phyloP scores from a whole-genome alignment of 2,329 filamentous ascomycete species.

The Alternaria atra region DNA sequence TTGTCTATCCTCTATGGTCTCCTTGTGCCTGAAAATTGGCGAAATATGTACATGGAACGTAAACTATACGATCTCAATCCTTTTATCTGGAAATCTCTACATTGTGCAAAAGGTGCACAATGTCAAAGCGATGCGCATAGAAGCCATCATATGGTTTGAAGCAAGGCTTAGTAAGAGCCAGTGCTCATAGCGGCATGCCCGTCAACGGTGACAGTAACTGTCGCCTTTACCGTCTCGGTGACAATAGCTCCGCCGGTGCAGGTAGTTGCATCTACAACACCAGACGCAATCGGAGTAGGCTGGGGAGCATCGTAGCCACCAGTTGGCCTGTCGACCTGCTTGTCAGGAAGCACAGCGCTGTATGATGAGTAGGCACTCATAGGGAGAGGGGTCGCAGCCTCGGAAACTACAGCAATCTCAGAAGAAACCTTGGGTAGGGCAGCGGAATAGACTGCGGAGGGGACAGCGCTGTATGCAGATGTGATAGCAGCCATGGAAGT shows the following conservation, averaged over 20 bases:
- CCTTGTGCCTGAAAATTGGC: neutral
- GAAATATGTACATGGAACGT: slow-evolving; percentile 17
- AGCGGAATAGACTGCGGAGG: slow-evolving; percentile 6
- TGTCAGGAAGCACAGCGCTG: slow-evolving; percentile 24
- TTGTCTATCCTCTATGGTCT: neutral
- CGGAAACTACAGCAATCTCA: neutral
- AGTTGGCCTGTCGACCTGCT: slow-evolving; percentile 9
- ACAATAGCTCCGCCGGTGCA: slow-evolving; percentile 22
- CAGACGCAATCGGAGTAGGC: slow-evolving; percentile 8
- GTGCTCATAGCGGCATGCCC: slow-evolving; percentile 6
- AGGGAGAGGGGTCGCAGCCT: slow-evolving; percentile 15
- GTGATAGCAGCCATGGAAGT: slow-evolving; percentile 10
- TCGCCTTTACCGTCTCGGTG: slow-evolving; percentile 35
- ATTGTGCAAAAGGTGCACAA: accelerated
- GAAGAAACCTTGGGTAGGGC: neutral
- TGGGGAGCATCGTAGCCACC: slow-evolving; percentile 8
- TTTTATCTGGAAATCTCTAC: neutral
- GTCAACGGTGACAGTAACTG: slow-evolving; percentile 36
- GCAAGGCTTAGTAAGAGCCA: slow-evolving; percentile 9
- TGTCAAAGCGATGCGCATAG: neutral
- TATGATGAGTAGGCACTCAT: slow-evolving; percentile 8
- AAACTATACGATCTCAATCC: neutral
- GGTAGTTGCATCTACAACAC: slow-evolving; percentile 14
- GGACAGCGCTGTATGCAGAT: neutral
- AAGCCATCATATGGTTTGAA: neutral